Base-by-base conservation (phyloP, 805 yeast genomes). In the Starmerella geochares region DNA sequence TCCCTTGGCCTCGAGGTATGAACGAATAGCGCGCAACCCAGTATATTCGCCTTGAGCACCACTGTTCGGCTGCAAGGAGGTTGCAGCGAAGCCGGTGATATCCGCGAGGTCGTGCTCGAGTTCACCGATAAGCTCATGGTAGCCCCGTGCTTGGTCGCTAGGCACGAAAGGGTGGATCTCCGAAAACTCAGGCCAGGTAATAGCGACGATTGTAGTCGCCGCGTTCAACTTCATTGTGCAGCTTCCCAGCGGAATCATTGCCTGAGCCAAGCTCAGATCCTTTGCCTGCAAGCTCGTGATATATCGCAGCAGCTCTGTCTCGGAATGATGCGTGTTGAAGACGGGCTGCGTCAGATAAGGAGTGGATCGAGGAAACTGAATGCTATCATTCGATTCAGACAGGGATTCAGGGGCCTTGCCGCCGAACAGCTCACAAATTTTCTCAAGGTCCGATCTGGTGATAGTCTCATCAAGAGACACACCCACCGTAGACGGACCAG, bases 21-120 rank as follows among this genome's bases (percentile, higher is more conserved):
- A 77, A 58, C 80, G 76, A 58, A 92, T 90, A 40, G 87, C 86
- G 52, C 94, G 78, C 53, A 92, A 73, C 25, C 98, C 98, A 14
- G 97, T 78, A 69, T 83, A 92, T 68, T 92, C 98, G 67, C 98
- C 98, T 68, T 90, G 96, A 35, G 98, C 97, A 58, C 98, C 98
- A 35, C 96, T 86, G 65, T 92, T 92, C 55, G 98, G 98, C 81
- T 86, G 94, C 52, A 86, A 71, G 2, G 96, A 84, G 19, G 94
- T 82, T 36, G 85, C 90, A 53, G 80, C 85, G 62, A 92, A 86
- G 0, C 97, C 97, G 10, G 98, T 90, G 56, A 92, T 88, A 56
- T 83, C 86, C 50, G 88, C 84, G 58, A 92, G 72, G 67, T 92
- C 97, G 32, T 72, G 70, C 65, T 85, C 95, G 29, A 92, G 76